Evolutionary conservation across 2,329 filamentous ascomycete genomes (phyloP).

Genomic region (Aspergillus candidus): DNA sequence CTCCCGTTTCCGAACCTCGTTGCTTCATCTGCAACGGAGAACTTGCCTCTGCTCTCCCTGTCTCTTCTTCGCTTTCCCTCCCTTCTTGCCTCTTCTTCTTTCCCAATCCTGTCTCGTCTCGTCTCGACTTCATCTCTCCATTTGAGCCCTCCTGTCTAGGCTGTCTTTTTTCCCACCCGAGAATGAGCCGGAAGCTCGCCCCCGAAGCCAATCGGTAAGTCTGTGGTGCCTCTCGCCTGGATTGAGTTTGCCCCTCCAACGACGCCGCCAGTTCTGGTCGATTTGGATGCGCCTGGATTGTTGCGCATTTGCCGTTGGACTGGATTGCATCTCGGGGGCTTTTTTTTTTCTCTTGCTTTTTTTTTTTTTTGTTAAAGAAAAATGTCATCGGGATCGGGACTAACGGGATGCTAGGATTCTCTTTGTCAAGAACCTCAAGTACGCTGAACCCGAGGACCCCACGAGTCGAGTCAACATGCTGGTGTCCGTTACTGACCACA

Average conservation of each 20-base stretch:
- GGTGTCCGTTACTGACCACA: slow-evolving; percentile 9
- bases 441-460: slow-evolving; percentile 26
- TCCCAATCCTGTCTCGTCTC: slow-evolving; percentile 22
- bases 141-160: slow-evolving; percentile 13
- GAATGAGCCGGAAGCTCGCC: slow-evolving; percentile 69
- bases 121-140: slow-evolving; percentile 9
- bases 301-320: no score
- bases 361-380: no score
- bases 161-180: slow-evolving; percentile 21
- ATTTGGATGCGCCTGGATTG: not conserved
- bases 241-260: slow-evolving; percentile 23
- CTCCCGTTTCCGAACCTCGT: slow-evolving; percentile 20
- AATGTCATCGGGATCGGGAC: no score
- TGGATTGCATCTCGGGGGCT: no score
- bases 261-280: slow-evolving; percentile 2
- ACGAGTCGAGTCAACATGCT: no score
- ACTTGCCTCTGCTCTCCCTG: slow-evolving; percentile 17
- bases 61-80: slow-evolving; percentile 10
- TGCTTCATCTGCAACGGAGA: slow-evolving; percentile 20
- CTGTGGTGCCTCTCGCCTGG: not conserved
- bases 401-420: slow-evolving; percentile 64
- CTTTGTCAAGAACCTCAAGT: slow-evolving; percentile 99
- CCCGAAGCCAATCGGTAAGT: slow-evolving; percentile 97
- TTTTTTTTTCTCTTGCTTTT: no score
- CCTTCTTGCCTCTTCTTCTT: slow-evolving; percentile 6